These are phyloP conservation scores for Arabidopsis thaliana DNA, from an alignment of 345 rosid genomes.

Conservation along the genomic window TAIR10.1 NC_003070.9:30047501-30048000, in stretches of 20 bases:
- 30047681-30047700: constrained; percentile 52
- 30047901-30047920: constrained; percentile 50
- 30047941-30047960: constrained; percentile 40
- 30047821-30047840: constrained; percentile 28
- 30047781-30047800: constrained; percentile 49
- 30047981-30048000: constrained; percentile 41
- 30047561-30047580: constrained; percentile 55
- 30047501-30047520: constrained; percentile 46
- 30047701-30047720: constrained; percentile 50
- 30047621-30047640: background rate
- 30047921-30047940: constrained; percentile 39
- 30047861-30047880: background rate
- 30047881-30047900: constrained; percentile 32
- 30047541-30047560: constrained; percentile 66
- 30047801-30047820: constrained; percentile 55
- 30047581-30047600: constrained; percentile 61
- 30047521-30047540: constrained; percentile 55
- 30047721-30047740: constrained; percentile 52
- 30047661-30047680: constrained; percentile 44
- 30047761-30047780: constrained; percentile 52
- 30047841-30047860: background rate
- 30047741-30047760: constrained; percentile 55
- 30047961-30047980: constrained; percentile 39
- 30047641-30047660: background rate
- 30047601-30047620: constrained; percentile 54